A percentile compares a stretch with the other conserved stretches of the same genome.
Evolutionary conservation across 192 early-diverging fungal species (phyloP).

Genomic region (Spizellomyces punctatus): DNA sequence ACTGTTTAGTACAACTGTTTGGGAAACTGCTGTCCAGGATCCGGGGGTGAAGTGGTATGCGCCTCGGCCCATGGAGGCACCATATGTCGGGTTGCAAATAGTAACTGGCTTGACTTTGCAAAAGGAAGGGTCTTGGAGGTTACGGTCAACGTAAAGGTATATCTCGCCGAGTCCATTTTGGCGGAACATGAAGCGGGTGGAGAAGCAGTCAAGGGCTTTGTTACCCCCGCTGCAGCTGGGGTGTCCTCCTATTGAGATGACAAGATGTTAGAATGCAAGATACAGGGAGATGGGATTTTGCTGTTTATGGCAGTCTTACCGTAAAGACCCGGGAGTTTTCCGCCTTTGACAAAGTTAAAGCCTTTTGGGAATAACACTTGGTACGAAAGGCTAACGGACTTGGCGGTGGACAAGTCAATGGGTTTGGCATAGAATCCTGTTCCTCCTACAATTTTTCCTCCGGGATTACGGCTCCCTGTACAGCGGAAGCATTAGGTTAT

Average conservation of each 20-base stretch:
- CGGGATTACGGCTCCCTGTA: conserved; percentile 17
- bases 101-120: conserved; percentile 45
- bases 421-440: conserved; percentile 32
- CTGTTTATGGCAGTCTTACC: background rate
- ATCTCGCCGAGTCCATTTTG: conserved; percentile 48
- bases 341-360: conserved; percentile 56
- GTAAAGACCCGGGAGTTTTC: conserved; percentile 55
- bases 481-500: background rate
- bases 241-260: conserved; percentile 30
- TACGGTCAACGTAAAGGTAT: conserved; percentile 46
- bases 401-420: conserved; percentile 14
- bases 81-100: conserved; percentile 55
- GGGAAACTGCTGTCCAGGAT: conserved; percentile 48
- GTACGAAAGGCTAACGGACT: conserved; percentile 40
- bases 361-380: conserved; percentile 40
- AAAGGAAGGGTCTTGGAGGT: conserved; percentile 13
- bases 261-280: background rate
- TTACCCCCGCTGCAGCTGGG: conserved; percentile 48
- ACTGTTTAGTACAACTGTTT: conserved; percentile 45
- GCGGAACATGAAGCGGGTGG: conserved; percentile 55
- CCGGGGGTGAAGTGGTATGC: conserved; percentile 47
- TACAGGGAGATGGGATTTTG: background rate
- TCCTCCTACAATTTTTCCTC: conserved; percentile 10
- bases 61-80: conserved; percentile 58
- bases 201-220: conserved; percentile 53